Evolutionary conservation across 1,284 basidiomycete species (phyloP), one percentile per base, ranked within the genome.

Genomic region (Pulveroboletus ridleyi): DNA sequence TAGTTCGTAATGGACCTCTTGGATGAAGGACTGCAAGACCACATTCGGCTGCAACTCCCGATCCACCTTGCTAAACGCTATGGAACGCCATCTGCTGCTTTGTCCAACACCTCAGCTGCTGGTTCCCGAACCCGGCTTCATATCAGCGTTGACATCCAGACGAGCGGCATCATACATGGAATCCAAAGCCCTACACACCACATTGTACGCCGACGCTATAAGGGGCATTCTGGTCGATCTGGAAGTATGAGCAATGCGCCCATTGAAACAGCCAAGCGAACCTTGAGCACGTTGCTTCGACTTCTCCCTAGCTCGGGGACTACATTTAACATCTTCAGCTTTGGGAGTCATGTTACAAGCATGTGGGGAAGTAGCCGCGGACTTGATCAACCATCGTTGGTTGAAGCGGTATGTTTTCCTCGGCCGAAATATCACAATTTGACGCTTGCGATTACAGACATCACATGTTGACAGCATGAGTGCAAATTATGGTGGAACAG

Each of bases 11-110:
- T 80, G 73, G 75, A 80, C 35, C 75, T 88, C 11, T 76, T 82
- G 66, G 80, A 83, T 33, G 81, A 86, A 59, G 84, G 82, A 22
- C 68, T 79, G n/a, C 64, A 69, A 9, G 79, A 86, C 62, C 78
- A 83, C 62, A 72, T 87, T 23, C 80, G 85, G 15, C 79, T 88
- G 39, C 82, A 84, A 52, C 77, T 88, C 14, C 85, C 86, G 0
- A 79, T 81, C 70, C 69, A 77, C 58, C 73, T 88, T 3, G 85
- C 83, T 1, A 68, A 82, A 58, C 83, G 87, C 6, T 88, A 86
- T 66, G 86, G 87, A 2, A 70, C 73, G 7, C 73, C 76, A 11
- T 81, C 84, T 20, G 59, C 71, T 1, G 79, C 74, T 20, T 75
- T 83, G 42, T 61, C 70, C 1, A 71, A 74, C 53, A 74, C 83